Evolutionary conservation across 73 alveolate genomes (phyloP), one percentile per base, ranked within the genome.

Genomic region (Tetrahymena borealis): DNA sequence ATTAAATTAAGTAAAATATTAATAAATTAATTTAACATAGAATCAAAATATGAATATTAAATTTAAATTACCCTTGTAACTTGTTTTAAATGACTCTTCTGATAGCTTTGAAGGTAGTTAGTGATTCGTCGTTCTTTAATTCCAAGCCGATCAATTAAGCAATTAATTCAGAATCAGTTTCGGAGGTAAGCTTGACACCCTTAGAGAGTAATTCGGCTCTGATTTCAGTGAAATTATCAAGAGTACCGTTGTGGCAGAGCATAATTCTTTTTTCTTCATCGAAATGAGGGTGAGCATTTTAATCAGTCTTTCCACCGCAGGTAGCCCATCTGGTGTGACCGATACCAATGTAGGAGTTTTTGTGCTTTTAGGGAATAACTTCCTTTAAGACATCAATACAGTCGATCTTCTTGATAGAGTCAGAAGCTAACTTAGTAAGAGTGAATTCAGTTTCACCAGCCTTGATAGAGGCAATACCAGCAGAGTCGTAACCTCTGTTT

Each of bases 281-380:
- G 15, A 78, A 94, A 92, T 98, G 99, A 90, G 99, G 99, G 94
- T 97, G 99, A 20, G 99, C 99, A 90, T 98, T 98, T 33, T 77
- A 91, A 78, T 96, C 99, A n/a, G 98, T 96, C 92, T 96, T 96
- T 33, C 95, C 97, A 16, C 99, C 99, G 90, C 97, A 98, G 40
- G 98, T 97, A 8, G 99, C 98, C 98, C 98, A 96, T 78, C 99
- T 92, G 39, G 99, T 98, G 91, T 97, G 99, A 35, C 99, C 99
- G 31, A 98, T 97, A 31, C 99, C 99, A 6, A 97, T 77, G 38
- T 33, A 77, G 90, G 90, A 39, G 40, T 94, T 95, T 24, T 91
- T 93, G 93, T 98, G 99, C 40, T 91, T 96, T 32, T 95, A 93
- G 16, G 90, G 60, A 6, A 97, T 96, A 40, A 93, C 97, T 32